Evolutionary conservation across 305 asterid genomes (phyloP).

Genomic region (Fraxinus platypoda): DNA sequence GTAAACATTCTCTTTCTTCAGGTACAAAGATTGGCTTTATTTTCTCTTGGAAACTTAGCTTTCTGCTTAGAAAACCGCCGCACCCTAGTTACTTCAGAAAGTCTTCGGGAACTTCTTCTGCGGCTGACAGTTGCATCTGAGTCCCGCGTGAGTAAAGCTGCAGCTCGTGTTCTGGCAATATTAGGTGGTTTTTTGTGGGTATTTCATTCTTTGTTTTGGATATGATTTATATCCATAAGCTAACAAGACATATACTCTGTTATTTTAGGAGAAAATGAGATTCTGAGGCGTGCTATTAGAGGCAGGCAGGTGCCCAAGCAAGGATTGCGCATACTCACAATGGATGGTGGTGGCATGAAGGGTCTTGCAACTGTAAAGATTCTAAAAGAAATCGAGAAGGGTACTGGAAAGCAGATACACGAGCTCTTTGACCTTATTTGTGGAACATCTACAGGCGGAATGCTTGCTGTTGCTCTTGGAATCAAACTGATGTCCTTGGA

Average conservation of each 20-base stretch:
- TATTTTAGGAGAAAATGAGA: conserved; percentile 89
- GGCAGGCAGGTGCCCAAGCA: conserved; percentile 87
- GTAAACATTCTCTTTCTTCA: conserved; percentile 27
- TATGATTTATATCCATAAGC: conserved; percentile 15
- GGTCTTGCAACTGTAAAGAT: conserved; percentile 93
- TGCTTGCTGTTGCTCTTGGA: conserved; percentile 99
- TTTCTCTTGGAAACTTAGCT: conserved; percentile 89
- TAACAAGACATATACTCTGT: conserved; percentile 22
- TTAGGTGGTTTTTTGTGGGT: conserved; percentile 56
- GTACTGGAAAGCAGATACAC: conserved; percentile 93
- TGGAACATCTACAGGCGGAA: conserved; percentile 99
- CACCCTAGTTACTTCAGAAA: conserved; percentile 84
- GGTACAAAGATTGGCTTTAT: conserved; percentile 92
- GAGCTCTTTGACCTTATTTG: conserved; percentile 98
- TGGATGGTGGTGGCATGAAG: conserved; percentile 99
- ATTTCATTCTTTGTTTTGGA: neutral
- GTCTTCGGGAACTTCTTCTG: conserved; percentile 91
- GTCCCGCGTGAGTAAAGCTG: conserved; percentile 81
- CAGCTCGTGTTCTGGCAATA: conserved; percentile 95
- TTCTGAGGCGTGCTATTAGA: conserved; percentile 83
- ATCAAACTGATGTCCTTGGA: conserved; percentile 91
- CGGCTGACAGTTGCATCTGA: conserved; percentile 80
- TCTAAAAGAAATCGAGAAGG: conserved; percentile 88
- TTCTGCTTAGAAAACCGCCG: conserved; percentile 95
- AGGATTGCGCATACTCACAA: conserved; percentile 87